These are phyloP conservation scores for Microstegium vimineum DNA, from an alignment of 176 grass and related monocot species.

Conservation along the genomic window DNA sequence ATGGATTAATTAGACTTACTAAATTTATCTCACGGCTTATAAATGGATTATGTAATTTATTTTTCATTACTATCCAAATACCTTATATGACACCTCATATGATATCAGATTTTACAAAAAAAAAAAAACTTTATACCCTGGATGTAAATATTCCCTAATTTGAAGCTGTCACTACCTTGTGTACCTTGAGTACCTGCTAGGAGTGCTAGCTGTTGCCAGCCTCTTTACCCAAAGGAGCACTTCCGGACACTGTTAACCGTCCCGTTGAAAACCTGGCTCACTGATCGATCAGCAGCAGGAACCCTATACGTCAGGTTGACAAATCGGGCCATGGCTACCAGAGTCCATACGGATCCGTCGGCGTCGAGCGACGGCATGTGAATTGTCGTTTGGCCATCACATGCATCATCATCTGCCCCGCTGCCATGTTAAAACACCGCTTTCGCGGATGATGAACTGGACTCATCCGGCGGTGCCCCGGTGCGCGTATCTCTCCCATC, in stretches of 20 bases:
- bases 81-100: no score
- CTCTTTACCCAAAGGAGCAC: background rate
- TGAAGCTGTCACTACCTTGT: background rate
- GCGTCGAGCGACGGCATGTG: conserved; percentile 10
- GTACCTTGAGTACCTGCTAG: background rate
- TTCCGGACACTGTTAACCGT: background rate
- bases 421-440: conserved; percentile 23
- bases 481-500: background rate
- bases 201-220: background rate
- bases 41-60: no score
- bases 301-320: background rate
- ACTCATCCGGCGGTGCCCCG: background rate
- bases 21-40: no score
- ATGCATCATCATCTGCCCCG: conserved; percentile 13
- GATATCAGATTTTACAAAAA: no score
- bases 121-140: no score
- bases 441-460: conserved; percentile 5
- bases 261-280: background rate
- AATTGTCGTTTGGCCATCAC: conserved; percentile 17
- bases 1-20: no score
- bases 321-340: background rate
- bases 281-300: background rate
- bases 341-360: background rate
- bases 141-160: no score
- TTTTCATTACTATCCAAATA: no score